These are phyloP conservation scores for Medicago arabica DNA, from an alignment of 306 rosid genomes.

Conservation along the genomic window DNA sequence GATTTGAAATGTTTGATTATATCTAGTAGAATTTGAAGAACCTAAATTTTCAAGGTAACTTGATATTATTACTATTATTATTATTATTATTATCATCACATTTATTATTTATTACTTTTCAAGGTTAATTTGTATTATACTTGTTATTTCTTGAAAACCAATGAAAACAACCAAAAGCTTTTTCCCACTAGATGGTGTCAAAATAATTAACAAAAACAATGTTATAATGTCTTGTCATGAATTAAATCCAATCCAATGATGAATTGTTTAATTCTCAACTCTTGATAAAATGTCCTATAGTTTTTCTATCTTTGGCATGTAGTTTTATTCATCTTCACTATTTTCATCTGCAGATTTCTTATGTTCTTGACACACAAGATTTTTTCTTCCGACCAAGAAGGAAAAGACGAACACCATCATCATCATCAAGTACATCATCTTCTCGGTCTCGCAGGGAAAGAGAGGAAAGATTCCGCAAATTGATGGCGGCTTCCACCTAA, in stretches of 20 bases:
- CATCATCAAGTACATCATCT: constrained; percentile 36
- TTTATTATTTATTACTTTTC: too few species aligned
- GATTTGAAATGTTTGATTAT: background rate
- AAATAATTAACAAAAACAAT: too few species aligned
- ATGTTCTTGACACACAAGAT: constrained; percentile 91
- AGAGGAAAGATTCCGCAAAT: constrained; percentile 72
- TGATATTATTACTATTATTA: too few species aligned
- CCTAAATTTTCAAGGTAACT: background rate
- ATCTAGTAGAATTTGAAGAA: background rate
- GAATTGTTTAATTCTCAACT: too few species aligned
- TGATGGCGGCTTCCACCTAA: constrained; percentile 46
- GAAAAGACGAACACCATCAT: constrained; percentile 43
- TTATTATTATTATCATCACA: too few species aligned
- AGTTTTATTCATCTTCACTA: constrained; percentile 26
- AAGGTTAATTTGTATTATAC: too few species aligned
- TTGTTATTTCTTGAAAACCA: too few species aligned
- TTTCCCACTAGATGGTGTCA: too few species aligned
- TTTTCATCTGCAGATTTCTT: constrained; percentile 73
- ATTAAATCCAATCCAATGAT: too few species aligned
- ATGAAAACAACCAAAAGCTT: too few species aligned
- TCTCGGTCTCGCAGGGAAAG: constrained; percentile 49
- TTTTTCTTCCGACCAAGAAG: constrained; percentile 75
- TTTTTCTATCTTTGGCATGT: background rate
- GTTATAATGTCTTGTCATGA: too few species aligned
- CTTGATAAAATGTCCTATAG: too few species aligned